phyloP scores from a whole-genome alignment of 768 basidiomycete genomes.

The Mycena leptocephala region DNA sequence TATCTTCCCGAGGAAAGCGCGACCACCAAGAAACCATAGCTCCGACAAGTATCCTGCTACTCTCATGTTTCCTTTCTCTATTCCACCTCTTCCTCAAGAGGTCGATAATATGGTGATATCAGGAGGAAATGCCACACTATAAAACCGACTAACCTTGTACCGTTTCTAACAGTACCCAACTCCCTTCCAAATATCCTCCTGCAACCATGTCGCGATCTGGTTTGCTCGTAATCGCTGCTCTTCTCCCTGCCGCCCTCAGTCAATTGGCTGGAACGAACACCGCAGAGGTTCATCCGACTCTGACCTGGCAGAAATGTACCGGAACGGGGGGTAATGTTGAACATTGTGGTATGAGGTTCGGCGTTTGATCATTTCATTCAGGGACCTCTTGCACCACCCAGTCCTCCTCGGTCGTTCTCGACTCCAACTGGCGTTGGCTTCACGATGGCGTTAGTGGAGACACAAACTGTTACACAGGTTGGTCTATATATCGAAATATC shows the following conservation, averaged over 20 bases:
- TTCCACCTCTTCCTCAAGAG: constrained; percentile 11
- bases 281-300: constrained; percentile 61
- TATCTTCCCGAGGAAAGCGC: constrained; percentile 22
- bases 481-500: constrained; percentile 35
- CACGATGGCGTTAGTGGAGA: constrained; percentile 52
- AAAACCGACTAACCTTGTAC: constrained; percentile 1
- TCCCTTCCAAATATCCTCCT: background rate
- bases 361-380: background rate
- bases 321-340: constrained; percentile 42
- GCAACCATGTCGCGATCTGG: constrained; percentile 22
- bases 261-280: constrained; percentile 64
- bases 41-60: constrained; percentile 24
- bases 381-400: constrained; percentile 46
- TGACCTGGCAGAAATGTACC: constrained; percentile 59
- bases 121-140: constrained; percentile 11
- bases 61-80: constrained; percentile 14
- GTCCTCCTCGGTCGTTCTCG: constrained; percentile 55
- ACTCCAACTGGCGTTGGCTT: constrained; percentile 69
- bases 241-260: constrained; percentile 52
- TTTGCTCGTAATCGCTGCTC: constrained; percentile 18
- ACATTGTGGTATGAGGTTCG: background rate
- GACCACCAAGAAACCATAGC: constrained; percentile 4
- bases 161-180: constrained; percentile 13
- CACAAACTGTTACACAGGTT: constrained; percentile 62
- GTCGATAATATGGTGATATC: constrained; percentile 13